phyloP scores from a whole-genome alignment of 192 early-diverging fungal species.

The Gonapodya sp. region DNA sequence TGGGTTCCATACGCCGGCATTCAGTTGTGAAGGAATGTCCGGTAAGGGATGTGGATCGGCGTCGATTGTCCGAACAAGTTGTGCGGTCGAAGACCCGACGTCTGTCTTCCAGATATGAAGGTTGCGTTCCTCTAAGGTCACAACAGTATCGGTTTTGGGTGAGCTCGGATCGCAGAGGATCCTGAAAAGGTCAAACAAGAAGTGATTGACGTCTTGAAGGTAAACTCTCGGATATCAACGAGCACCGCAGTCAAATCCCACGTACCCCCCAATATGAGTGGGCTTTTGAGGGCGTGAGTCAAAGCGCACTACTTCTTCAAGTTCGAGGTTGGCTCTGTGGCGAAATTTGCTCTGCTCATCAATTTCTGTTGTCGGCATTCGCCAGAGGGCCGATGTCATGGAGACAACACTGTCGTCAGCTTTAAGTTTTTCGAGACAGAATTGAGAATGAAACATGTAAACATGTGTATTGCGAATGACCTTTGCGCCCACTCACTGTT shows the following conservation, averaged over 20 bases:
- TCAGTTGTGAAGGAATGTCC: conserved; percentile 8
- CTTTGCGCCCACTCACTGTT: conserved; percentile 22
- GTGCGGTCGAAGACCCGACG: not conserved
- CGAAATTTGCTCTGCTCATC: conserved; percentile 19
- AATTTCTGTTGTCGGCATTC: conserved; percentile 11
- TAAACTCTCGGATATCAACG: not conserved
- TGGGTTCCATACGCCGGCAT: conserved; percentile 50
- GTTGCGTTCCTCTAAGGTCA: not conserved
- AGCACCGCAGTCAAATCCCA: not conserved
- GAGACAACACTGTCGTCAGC: conserved; percentile 4
- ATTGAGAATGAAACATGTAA: not conserved
- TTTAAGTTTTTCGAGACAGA: not conserved
- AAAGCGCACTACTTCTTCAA: not conserved
- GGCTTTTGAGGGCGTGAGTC: not conserved
- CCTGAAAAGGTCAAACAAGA: not conserved
- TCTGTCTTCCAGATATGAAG: conserved; percentile 1
- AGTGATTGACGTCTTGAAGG: not conserved
- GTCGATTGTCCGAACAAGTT: not conserved
- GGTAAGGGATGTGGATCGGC: not conserved
- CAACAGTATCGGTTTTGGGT: not conserved
- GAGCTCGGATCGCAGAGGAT: not conserved
- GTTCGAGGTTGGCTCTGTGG: conserved; percentile 22
- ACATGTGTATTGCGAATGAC: not conserved
- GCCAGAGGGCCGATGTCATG: conserved; percentile 20
- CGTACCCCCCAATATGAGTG: not conserved